These are phyloP conservation scores for Elaeis guineensis DNA, from an alignment of 176 grass and related monocot genomes.

Conservation along the genomic window DNA sequence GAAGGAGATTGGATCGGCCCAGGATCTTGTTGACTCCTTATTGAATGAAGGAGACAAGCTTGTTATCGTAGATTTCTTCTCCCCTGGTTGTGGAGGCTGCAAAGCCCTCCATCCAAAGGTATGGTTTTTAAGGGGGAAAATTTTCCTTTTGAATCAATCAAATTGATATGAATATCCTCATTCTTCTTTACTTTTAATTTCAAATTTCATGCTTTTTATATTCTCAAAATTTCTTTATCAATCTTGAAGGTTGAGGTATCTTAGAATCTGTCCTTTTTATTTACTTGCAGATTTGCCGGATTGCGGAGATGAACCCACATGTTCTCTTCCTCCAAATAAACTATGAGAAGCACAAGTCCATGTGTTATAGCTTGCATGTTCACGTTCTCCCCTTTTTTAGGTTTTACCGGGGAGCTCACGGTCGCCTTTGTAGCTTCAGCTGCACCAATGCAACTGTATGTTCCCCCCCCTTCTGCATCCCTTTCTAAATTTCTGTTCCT, in stretches of 20 bases:
- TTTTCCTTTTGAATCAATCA: not conserved
- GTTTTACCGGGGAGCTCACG: constrained; percentile 85
- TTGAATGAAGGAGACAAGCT: constrained; percentile 61
- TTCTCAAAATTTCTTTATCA: too few species aligned
- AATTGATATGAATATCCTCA: too few species aligned
- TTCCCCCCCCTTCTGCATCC: constrained; percentile 1
- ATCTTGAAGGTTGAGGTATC: not conserved
- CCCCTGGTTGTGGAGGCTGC: constrained; percentile 83
- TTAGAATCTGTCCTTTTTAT: constrained; percentile 3
- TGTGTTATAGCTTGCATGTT: constrained; percentile 87
- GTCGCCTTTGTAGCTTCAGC: constrained; percentile 84
- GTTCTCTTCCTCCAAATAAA: constrained; percentile 83
- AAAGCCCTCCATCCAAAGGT: constrained; percentile 95
- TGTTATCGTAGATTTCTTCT: constrained; percentile 84
- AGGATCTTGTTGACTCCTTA: constrained; percentile 64
- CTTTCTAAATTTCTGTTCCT: not conserved
- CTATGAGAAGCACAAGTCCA: constrained; percentile 84
- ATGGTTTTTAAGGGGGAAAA: not conserved
- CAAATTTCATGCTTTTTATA: too few species aligned
- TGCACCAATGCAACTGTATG: constrained; percentile 93
- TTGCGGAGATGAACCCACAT: constrained; percentile 68
- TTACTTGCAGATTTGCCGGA: constrained; percentile 60
- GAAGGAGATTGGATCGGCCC: constrained; percentile 70
- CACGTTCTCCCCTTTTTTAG: constrained; percentile 96
- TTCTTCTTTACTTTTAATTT: too few species aligned